Evolutionary conservation across 768 basidiomycete species (phyloP).

Genomic region (Clitopilus passeckerianus): DNA sequence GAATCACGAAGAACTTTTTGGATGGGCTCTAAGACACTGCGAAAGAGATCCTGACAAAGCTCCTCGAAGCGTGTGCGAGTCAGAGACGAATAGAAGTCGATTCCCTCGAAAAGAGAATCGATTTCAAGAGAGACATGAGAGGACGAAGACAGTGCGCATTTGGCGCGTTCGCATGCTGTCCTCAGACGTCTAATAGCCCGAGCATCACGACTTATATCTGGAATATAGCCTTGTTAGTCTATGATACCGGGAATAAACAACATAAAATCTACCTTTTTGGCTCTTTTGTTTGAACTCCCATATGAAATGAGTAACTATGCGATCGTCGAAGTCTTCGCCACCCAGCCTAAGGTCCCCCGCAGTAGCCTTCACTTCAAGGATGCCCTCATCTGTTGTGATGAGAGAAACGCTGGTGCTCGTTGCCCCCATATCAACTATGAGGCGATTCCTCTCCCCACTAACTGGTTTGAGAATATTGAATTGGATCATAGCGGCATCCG

Average conservation of each 20-base stretch:
- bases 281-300: constrained; percentile 97
- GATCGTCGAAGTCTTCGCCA: constrained; percentile 98
- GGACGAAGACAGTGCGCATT: constrained; percentile 95
- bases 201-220: constrained; percentile 84
- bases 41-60: constrained; percentile 93
- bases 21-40: constrained; percentile 87
- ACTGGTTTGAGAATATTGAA: constrained; percentile 98
- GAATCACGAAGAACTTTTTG: constrained; percentile 98
- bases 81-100: constrained; percentile 97
- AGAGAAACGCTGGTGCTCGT: constrained; percentile 98
- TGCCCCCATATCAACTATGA: constrained; percentile 98
- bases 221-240: constrained; percentile 1
- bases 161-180: constrained; percentile 97
- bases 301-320: constrained; percentile 94
- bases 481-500: constrained; percentile 95
- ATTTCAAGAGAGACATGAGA: constrained; percentile 97
- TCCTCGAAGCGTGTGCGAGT: constrained; percentile 98
- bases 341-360: constrained; percentile 98
- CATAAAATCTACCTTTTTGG: constrained; percentile 69
- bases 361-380: constrained; percentile 97
- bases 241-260: neutral
- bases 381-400: constrained; percentile 93
- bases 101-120: constrained; percentile 95
- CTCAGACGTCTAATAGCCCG: constrained; percentile 96
- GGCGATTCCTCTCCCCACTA: constrained; percentile 84